A percentile compares a stretch with the other conserved stretches of the same genome.
phyloP scores from a whole-genome alignment of 257 asterid genomes.

The Penstemon davidsonii region DNA sequence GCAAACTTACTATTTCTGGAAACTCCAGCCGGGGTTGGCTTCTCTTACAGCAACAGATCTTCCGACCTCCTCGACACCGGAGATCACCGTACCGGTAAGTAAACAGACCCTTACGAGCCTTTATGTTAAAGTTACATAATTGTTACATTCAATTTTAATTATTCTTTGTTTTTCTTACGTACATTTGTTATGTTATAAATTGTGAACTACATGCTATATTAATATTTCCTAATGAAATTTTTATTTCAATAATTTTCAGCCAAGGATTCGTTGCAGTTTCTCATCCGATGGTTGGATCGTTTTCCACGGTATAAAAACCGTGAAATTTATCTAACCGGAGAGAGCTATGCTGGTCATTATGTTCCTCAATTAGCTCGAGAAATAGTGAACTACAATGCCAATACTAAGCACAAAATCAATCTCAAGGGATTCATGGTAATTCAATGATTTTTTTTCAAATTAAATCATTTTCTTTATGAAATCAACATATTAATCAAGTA shows the following conservation, averaged over 20 bases:
- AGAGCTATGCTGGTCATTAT: constrained; percentile 95
- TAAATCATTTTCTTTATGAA: no score
- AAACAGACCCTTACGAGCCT: no score
- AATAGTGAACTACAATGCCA: constrained; percentile 57
- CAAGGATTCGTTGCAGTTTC: constrained; percentile 72
- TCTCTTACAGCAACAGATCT: constrained; percentile 78
- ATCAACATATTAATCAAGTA: no score
- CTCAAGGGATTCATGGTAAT: constrained; percentile 92
- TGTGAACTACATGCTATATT: neutral
- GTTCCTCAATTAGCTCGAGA: constrained; percentile 85
- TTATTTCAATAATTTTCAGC: constrained; percentile 40
- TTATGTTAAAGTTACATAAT: no score
- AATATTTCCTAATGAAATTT: neutral
- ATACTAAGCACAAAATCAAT: constrained; percentile 49
- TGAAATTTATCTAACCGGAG: constrained; percentile 72
- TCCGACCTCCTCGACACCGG: constrained; percentile 85
- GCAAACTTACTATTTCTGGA: constrained; percentile 83
- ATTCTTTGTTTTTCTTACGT: neutral
- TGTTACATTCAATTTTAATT: neutral
- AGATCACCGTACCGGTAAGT: constrained; percentile 75
- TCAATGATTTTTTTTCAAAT: no score
- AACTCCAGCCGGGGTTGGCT: constrained; percentile 97
- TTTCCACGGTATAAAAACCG: constrained; percentile 79
- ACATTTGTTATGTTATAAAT: neutral
- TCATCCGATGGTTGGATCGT: constrained; percentile 77